phyloP scores from a whole-genome alignment of 106 monocot genomes.

The Chionographis japonica region DNA sequence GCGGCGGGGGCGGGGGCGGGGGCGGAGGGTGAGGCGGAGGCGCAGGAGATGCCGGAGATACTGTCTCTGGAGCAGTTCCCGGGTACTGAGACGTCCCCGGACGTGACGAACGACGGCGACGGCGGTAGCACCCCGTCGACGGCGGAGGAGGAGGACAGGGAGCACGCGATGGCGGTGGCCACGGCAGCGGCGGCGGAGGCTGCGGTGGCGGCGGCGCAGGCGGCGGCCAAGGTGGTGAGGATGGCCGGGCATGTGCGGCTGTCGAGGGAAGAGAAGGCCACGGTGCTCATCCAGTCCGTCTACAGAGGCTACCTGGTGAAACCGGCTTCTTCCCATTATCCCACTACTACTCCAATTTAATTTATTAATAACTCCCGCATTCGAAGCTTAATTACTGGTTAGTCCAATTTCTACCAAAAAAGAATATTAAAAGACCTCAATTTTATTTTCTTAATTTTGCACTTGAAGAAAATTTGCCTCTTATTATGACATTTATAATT shows the following conservation, averaged over 20 bases:
- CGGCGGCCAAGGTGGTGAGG: constrained; percentile 58
- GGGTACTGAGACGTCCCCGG: constrained; percentile 42
- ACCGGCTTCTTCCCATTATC: neutral
- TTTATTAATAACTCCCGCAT: too few species aligned
- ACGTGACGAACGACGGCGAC: constrained; percentile 20
- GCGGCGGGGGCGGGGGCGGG: neutral
- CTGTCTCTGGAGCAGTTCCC: constrained; percentile 69
- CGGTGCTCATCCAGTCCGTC: constrained; percentile 60
- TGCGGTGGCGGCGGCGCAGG: constrained; percentile 48
- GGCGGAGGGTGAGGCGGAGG: constrained; percentile 17
- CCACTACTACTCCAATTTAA: too few species aligned
- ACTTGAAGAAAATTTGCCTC: too few species aligned
- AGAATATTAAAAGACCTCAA: too few species aligned
- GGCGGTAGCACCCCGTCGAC: constrained; percentile 3
- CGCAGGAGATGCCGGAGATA: constrained; percentile 47
- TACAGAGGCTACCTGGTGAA: constrained; percentile 82
- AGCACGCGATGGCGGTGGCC: constrained; percentile 32
- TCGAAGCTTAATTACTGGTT: too few species aligned
- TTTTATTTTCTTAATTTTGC: too few species aligned
- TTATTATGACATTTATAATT: too few species aligned
- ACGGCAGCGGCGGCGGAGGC: constrained; percentile 49
- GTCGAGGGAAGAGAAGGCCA: constrained; percentile 61
- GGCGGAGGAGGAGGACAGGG: constrained; percentile 29
- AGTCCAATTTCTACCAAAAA: too few species aligned
- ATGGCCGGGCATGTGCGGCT: constrained; percentile 35